Evolutionary conservation across 1,284 basidiomycete species (phyloP), one percentile per base, ranked within the genome.

Genomic region (Athelia sp.): DNA sequence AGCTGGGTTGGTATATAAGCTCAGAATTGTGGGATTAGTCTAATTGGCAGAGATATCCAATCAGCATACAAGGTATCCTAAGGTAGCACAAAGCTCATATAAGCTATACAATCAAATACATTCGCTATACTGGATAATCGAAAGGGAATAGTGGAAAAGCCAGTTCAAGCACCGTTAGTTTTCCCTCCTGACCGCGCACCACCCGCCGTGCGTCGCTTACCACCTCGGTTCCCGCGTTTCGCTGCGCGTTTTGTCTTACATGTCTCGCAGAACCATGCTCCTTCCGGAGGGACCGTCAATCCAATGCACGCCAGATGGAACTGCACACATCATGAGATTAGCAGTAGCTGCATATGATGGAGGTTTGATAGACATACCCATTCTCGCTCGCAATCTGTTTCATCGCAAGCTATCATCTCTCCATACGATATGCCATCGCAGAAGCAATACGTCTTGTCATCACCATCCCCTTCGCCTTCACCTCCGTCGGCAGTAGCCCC

Each of bases 391-490:
- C 96, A 98, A 43, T 81, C 79, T n/a, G 78, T 74, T 58, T 88
- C 89, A 67, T 99, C 96, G 65, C 96, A 99, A 2, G 85, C 96
- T 60, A 99, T 94, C 96, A 99, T 99, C 69, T 96, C 90, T 24
- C 95, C 94, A 61, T 88, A 95, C 62, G 90, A 93, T 50, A 87
- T 78, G 21, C 87, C 78, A 54, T 91, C 78, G 66, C 95, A 98
- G 71, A 87, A 82, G 68, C 95, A 99, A 68, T 98, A 99, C 18
- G 79, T 76, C 57, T 76, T 81, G 50, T 80, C 78, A 56, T 92
- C 90, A 18, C 73, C 82, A 46, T 80, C 81, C 14, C 71, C 81
- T 19, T 76, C 69, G 11, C 70, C 78, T 18, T 78, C 75, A 1
- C 63, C 70, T 21, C 69, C 66, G 3, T 42, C 61, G 58, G 38